Percentiles rank a stretch among this genome's conserved stretches.
Conservation (phyloP, 805 yeast genomes). For the Suhomyces pyralidae region DNA sequence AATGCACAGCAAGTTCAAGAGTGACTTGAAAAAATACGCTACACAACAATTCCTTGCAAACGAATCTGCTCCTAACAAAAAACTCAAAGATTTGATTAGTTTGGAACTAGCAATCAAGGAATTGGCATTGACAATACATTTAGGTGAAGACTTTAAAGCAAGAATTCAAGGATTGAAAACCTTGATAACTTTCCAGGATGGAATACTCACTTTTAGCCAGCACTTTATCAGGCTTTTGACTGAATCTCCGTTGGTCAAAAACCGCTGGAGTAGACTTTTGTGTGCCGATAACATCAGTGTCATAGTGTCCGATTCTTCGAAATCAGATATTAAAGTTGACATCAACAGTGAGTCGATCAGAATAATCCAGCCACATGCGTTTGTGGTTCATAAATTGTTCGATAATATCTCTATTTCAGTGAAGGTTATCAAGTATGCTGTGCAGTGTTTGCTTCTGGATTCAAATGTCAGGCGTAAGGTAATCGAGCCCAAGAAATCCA, state of each 20-base stretch:
- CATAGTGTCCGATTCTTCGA: constrained; percentile 8
- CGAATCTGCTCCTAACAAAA: not conserved
- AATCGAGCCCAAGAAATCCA: constrained; percentile 31
- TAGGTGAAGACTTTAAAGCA: constrained; percentile 50
- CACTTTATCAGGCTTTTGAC: constrained; percentile 43
- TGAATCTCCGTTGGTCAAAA: constrained; percentile 48
- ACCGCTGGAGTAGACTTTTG: constrained; percentile 49
- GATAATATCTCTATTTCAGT: constrained; percentile 35
- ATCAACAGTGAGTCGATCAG: constrained; percentile 25
- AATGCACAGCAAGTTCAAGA: constrained; percentile 21
- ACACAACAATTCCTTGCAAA: not conserved
- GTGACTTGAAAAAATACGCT: constrained; percentile 16
- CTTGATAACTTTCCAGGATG: constrained; percentile 4
- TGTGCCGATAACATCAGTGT: constrained; percentile 29
- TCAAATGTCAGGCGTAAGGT: constrained; percentile 12
- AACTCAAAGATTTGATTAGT: constrained; percentile 9
- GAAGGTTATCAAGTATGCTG: constrained; percentile 34
- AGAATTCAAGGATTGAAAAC: constrained; percentile 42
- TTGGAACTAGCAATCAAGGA: constrained; percentile 13
- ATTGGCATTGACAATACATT: constrained; percentile 24
- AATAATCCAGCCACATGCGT: constrained; percentile 37
- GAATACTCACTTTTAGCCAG: constrained; percentile 11
- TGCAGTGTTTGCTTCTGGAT: constrained; percentile 20
- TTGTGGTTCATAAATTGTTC: constrained; percentile 36
- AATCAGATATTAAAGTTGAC: constrained; percentile 15